Evolutionary conservation across 768 basidiomycete genomes (phyloP).

Genomic region (Auriscalpium orientale): DNA sequence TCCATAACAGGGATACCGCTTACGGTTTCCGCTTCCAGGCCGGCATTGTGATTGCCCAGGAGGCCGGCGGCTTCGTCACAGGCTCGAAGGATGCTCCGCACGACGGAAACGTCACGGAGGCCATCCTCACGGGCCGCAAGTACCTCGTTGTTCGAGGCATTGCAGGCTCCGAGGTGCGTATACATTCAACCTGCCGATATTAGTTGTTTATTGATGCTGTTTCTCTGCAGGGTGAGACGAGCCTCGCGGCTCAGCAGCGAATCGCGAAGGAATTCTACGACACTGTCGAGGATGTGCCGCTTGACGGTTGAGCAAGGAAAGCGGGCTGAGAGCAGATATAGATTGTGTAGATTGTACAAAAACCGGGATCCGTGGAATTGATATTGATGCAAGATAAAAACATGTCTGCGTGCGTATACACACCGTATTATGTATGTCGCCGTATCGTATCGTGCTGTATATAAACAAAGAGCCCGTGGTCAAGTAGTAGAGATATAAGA

Average conservation of each 20-base stretch:
- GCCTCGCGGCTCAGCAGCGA: constrained; percentile 64
- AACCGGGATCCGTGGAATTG: too few species aligned
- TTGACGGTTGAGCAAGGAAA: background rate
- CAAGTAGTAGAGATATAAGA: constrained; percentile 1
- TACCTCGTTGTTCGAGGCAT: constrained; percentile 73
- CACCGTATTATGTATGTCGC: background rate
- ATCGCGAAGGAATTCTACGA: constrained; percentile 83
- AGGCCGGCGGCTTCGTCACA: constrained; percentile 77
- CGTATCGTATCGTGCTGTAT: background rate
- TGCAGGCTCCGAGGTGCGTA: constrained; percentile 44
- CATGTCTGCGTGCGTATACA: background rate
- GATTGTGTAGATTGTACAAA: too few species aligned
- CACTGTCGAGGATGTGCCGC: constrained; percentile 57
- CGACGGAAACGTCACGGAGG: constrained; percentile 51
- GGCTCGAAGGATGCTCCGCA: constrained; percentile 46
- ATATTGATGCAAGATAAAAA: background rate
- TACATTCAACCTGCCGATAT: background rate
- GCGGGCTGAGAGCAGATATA: too few species aligned
- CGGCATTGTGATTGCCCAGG: constrained; percentile 84
- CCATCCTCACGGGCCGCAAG: constrained; percentile 70
- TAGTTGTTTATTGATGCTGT: constrained; percentile 1
- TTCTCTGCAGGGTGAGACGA: constrained; percentile 45
- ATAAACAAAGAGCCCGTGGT: background rate
- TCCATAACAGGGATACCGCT: background rate
- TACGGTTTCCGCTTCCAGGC: constrained; percentile 37